Base-by-base conservation (phyloP, 805 yeast genomes). In the Candida adriatica region DNA sequence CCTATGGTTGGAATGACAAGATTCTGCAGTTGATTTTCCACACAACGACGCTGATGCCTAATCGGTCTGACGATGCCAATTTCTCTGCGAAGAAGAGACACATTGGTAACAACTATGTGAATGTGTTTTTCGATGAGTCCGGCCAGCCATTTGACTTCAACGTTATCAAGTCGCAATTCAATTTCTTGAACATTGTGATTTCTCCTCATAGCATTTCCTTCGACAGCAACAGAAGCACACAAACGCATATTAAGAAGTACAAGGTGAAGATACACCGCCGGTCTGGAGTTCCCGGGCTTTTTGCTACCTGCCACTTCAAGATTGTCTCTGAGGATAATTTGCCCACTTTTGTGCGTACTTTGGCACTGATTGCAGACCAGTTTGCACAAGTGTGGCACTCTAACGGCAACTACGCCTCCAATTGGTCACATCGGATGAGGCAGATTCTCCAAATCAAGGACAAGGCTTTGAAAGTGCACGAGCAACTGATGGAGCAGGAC, bases 101-200 rank as follows among this genome's bases (percentile, higher is more conserved):
- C 51, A 80, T 86, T 41, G 96, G 96, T 6, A 86, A 86, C 58
- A 72, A 85, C 50, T 78, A 75, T 53, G 92, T 86, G 35, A 82
- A 79, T 48, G 73, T 86, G 16, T 86, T 70, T 51, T 87, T 77
- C 61, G 84, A 86, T 48, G 95, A 86, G 45, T 74, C 86, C 3
- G 75, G 76, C 0, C 54, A 56, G 5, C 71, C 75, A 4, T 83
- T 82, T 56, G 73, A 79, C 38, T 80, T 83, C 60, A 80, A 80
- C 45, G 55, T 74, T 26, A 73, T 85, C 39, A 69, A 71, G 52
- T 73, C 86, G 9, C 95, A 86, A 56, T 86, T 86, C 65, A 85
- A 80, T 44, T 85, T 85, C 53, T 64, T 87, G 51, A 82, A 79
- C 43, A 73, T 86, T 39, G 94, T 84, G 22, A 73, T 86, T 17